A percentile compares a stretch with the other conserved stretches of the same genome.
These are phyloP conservation scores for Trichoderma sp. DNA, from an alignment of 2,329 filamentous ascomycete species.

Conservation along the genomic window DNA sequence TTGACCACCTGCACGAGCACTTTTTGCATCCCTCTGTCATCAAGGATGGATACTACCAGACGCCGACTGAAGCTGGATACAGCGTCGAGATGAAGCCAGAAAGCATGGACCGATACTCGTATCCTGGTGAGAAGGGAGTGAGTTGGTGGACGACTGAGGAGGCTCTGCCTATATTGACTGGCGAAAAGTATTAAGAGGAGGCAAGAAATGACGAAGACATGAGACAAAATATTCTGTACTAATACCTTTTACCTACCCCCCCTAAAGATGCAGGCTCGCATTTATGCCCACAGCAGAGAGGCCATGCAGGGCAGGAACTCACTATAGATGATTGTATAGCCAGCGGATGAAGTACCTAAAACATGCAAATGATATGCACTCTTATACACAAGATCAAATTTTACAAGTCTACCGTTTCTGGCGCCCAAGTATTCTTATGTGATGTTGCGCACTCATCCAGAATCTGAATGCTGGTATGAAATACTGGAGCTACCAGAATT, in stretches of 20 bases:
- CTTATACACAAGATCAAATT: background rate
- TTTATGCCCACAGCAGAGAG: background rate
- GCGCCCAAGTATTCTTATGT: background rate
- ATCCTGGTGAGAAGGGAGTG: slow-evolving; percentile 74
- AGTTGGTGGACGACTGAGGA: slow-evolving; percentile 87
- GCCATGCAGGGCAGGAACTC: background rate
- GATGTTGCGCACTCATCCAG: background rate
- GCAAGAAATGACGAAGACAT: background rate
- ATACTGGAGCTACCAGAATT: background rate
- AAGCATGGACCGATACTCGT: slow-evolving; percentile 80
- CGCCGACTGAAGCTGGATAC: slow-evolving; percentile 80
- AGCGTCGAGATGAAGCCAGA: slow-evolving; percentile 91
- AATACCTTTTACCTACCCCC: background rate
- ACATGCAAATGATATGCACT: background rate
- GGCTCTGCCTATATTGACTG: slow-evolving; percentile 74
- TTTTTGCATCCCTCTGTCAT: slow-evolving; percentile 82
- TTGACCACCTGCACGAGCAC: slow-evolving; percentile 92
- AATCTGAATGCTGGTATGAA: background rate
- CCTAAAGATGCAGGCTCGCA: background rate
- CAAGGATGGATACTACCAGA: slow-evolving; percentile 84
- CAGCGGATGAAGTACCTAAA: too few relatives aligned
- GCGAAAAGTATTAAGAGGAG: slow-evolving; percentile 53
- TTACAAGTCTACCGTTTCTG: background rate
- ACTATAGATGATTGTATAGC: background rate
- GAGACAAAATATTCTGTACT: background rate